Percentiles rank a stretch among this genome's conserved stretches.
Conservation (phyloP, 177 flowering plant species). For the Telopea speciosissima region DNA sequence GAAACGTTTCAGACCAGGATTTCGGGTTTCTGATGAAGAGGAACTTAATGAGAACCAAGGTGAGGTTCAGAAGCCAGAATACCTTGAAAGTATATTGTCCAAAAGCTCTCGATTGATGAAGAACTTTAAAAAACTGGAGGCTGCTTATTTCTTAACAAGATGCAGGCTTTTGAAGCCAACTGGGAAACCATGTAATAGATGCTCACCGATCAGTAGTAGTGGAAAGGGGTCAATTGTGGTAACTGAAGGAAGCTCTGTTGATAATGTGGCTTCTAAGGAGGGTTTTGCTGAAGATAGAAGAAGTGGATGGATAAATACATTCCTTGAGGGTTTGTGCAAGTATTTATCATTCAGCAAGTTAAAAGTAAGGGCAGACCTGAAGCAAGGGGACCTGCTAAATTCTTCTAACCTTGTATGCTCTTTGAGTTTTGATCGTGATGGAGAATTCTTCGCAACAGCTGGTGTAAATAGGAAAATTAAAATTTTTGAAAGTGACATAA, state of each 20-base stretch:
- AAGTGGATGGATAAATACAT: conserved; percentile 76
- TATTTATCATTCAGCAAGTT: conserved; percentile 77
- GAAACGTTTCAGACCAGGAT: conserved; percentile 48
- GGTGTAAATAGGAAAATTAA: conserved; percentile 96
- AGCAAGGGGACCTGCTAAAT: conserved; percentile 86
- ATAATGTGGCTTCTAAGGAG: conserved; percentile 41
- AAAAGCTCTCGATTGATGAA: conserved; percentile 69
- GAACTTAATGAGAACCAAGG: conserved; percentile 32
- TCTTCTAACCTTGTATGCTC: conserved; percentile 92
- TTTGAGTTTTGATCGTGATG: conserved; percentile 85
- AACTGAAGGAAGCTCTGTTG: conserved; percentile 71
- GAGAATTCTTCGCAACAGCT: conserved; percentile 90
- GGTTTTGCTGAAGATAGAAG: conserved; percentile 25
- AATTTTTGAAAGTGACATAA: conserved; percentile 74
- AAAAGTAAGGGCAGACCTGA: conserved; percentile 77
- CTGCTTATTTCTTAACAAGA: conserved; percentile 77
- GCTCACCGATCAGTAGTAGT: conserved; percentile 41
- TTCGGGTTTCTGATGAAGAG: conserved; percentile 19
- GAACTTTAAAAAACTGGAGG: conserved; percentile 79
- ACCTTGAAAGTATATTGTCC: conserved; percentile 35
- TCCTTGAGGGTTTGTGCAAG: conserved; percentile 88
- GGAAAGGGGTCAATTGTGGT: conserved; percentile 52
- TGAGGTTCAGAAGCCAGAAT: conserved; percentile 30
- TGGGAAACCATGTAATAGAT: conserved; percentile 25
- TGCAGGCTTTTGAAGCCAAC: conserved; percentile 35